Evolutionary conservation across 1,139 yeast genomes (phyloP).

Genomic region (Debaryomyces sp.): DNA sequence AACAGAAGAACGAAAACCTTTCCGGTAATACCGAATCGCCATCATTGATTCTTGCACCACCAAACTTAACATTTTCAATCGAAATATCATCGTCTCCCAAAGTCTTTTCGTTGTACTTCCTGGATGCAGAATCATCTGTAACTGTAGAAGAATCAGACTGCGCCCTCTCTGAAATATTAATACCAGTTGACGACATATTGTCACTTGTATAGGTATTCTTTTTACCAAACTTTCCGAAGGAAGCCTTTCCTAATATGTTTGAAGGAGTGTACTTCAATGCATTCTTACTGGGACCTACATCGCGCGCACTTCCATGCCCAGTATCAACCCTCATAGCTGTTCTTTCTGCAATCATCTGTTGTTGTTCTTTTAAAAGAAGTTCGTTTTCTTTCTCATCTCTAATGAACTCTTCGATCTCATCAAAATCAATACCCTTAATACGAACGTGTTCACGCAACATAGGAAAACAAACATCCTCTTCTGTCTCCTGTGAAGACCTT

Average conservation of each 20-base stretch:
- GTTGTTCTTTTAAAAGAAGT: conserved; percentile 31
- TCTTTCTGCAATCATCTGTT: conserved; percentile 32
- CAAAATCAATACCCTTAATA: conserved; percentile 75
- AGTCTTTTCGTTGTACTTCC: conserved; percentile 8
- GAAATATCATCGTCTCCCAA: conserved; percentile 15
- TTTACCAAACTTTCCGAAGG: conserved; percentile 9
- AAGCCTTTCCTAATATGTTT: conserved; percentile 30
- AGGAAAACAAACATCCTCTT: conserved; percentile 97
- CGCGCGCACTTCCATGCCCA: conserved; percentile 15
- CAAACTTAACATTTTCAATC: conserved; percentile 36
- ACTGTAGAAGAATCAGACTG: conserved; percentile 31
- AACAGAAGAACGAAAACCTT: conserved; percentile 79
- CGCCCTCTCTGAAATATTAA: conserved; percentile 14
- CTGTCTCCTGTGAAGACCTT: conserved; percentile 80
- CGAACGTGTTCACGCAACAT: conserved; percentile 75
- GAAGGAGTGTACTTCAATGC: conserved; percentile 66
- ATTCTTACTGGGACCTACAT: conserved; percentile 37
- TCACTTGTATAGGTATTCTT: conserved; percentile 6
- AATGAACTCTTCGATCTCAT: conserved; percentile 76
- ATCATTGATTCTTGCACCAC: conserved; percentile 36
- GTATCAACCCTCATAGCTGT: conserved; percentile 27
- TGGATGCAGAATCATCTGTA: conserved; percentile 18
- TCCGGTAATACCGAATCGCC: conserved; percentile 48
- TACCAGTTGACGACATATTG: conserved; percentile 10
- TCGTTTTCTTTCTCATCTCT: conserved; percentile 49